Conservation (phyloP, 202 grass and related monocot species). For the Elaeis oleifera region DNA sequence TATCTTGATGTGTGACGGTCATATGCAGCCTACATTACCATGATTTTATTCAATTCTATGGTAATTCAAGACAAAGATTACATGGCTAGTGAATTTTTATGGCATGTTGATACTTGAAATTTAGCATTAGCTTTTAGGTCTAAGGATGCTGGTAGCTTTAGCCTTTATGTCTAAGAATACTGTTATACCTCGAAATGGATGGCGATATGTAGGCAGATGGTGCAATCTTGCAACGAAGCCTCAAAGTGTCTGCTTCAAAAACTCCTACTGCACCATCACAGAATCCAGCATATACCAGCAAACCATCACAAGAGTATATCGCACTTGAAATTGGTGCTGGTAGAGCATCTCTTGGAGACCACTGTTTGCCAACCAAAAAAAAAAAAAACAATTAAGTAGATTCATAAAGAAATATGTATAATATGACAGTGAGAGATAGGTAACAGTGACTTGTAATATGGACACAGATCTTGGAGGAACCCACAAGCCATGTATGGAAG, state of each 20-base stretch:
- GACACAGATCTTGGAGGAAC: no score
- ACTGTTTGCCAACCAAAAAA: slow-evolving; percentile 11
- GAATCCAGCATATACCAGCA: slow-evolving; percentile 23
- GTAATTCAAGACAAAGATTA: no score
- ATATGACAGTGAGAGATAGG: neutral
- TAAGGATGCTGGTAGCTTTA: neutral
- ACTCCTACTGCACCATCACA: slow-evolving; percentile 22
- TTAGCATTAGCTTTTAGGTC: neutral
- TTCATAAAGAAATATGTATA: neutral
- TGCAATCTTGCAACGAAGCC: slow-evolving; percentile 21
- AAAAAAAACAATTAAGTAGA: neutral
- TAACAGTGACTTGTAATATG: neutral
- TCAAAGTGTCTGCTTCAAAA: slow-evolving; percentile 19
- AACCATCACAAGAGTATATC: slow-evolving; percentile 25
- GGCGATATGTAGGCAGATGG: slow-evolving; percentile 15
- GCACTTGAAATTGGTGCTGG: slow-evolving; percentile 25
- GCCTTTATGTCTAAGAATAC: neutral
- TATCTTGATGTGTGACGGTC: no score
- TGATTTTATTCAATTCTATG: no score
- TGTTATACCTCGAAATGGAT: slow-evolving; percentile 1
- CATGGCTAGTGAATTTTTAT: no score
- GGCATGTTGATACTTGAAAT: neutral
- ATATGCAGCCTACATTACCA: no score
- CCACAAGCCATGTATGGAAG: no score
- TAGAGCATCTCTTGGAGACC: slow-evolving; percentile 26